phyloP scores from a whole-genome alignment of 495 filamentous ascomycete species.

The Terfezia boudieri region DNA sequence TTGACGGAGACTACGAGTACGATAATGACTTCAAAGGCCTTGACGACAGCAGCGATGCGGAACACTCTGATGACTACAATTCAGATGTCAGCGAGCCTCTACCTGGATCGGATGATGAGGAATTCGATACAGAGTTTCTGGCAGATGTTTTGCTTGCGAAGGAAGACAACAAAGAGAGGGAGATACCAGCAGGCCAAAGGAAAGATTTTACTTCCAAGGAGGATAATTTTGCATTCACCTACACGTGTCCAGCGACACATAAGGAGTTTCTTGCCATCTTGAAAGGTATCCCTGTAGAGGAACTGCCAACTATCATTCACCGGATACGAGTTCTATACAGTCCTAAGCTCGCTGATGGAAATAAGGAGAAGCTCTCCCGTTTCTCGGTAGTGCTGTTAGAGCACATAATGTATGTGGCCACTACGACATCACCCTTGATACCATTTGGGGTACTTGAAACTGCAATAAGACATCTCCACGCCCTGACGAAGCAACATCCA shows the following conservation, averaged over 20 bases:
- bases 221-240: slow-evolving; percentile 49
- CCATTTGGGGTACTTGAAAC: slow-evolving; percentile 41
- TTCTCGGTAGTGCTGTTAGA: slow-evolving; percentile 59
- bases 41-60: slow-evolving; percentile 47
- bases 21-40: slow-evolving; percentile 44
- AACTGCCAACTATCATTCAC: slow-evolving; percentile 61
- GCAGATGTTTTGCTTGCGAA: slow-evolving; percentile 36
- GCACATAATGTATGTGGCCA: slow-evolving; percentile 48
- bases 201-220: slow-evolving; percentile 2
- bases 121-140: slow-evolving; percentile 41
- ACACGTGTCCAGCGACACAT: slow-evolving; percentile 58
- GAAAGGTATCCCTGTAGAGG: slow-evolving; percentile 31
- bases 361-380: slow-evolving; percentile 55
- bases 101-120: slow-evolving; percentile 32
- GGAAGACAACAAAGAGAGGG: slow-evolving; percentile 25
- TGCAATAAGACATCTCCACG: slow-evolving; percentile 60
- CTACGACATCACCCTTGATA: slow-evolving; percentile 8
- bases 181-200: neutral
- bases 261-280: slow-evolving; percentile 46
- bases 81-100: slow-evolving; percentile 33
- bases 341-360: slow-evolving; percentile 58
- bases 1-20: slow-evolving; percentile 27
- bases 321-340: slow-evolving; percentile 75
- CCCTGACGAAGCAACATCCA: slow-evolving; percentile 61
- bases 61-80: slow-evolving; percentile 23